A percentile compares a stretch with the other conserved stretches of the same genome.
Evolutionary conservation across 768 basidiomycete genomes (phyloP).

Genomic region (Serendipita sp.): DNA sequence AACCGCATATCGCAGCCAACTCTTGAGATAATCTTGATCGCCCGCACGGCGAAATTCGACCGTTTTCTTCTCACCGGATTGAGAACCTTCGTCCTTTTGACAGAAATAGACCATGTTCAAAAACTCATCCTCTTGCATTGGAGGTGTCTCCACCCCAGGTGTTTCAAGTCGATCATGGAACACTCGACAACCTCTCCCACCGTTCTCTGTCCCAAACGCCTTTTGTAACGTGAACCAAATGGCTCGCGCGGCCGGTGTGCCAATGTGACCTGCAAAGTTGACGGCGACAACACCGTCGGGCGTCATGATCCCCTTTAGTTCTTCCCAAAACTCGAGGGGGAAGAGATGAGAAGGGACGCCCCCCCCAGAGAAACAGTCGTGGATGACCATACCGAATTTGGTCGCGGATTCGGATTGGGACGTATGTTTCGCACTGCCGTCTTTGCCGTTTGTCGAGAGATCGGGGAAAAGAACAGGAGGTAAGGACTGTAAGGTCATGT

Average conservation of each 20-base stretch:
- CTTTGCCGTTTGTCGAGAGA: conserved; percentile 14
- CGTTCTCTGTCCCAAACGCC: conserved; percentile 38
- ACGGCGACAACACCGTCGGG: conserved; percentile 65
- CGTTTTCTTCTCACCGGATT: conserved; percentile 32
- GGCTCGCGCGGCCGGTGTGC: conserved; percentile 44
- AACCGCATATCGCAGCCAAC: conserved; percentile 47
- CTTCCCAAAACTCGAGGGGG: conserved; percentile 69
- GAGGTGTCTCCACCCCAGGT: conserved; percentile 26
- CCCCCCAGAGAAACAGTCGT: conserved; percentile 91
- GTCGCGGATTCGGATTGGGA: conserved; percentile 10
- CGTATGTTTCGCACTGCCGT: neutral
- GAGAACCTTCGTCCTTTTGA: conserved; percentile 32
- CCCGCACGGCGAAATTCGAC: conserved; percentile 42
- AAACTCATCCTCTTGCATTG: conserved; percentile 29
- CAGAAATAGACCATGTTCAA: conserved; percentile 47
- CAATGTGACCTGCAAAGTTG: conserved; percentile 66
- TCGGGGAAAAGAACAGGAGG: conserved; percentile 1
- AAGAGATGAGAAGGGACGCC: conserved; percentile 77
- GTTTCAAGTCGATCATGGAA: conserved; percentile 55
- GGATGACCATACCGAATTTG: conserved; percentile 58
- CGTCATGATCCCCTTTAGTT: conserved; percentile 45
- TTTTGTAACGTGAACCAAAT: conserved; percentile 53
- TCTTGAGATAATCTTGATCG: conserved; percentile 49
- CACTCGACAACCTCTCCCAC: conserved; percentile 38
- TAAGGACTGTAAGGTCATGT: conserved; percentile 16